Percentiles rank a stretch among this genome's conserved stretches.
Conservation (phyloP, 208 protist genomes). For the Wallacemonas sp. region DNA sequence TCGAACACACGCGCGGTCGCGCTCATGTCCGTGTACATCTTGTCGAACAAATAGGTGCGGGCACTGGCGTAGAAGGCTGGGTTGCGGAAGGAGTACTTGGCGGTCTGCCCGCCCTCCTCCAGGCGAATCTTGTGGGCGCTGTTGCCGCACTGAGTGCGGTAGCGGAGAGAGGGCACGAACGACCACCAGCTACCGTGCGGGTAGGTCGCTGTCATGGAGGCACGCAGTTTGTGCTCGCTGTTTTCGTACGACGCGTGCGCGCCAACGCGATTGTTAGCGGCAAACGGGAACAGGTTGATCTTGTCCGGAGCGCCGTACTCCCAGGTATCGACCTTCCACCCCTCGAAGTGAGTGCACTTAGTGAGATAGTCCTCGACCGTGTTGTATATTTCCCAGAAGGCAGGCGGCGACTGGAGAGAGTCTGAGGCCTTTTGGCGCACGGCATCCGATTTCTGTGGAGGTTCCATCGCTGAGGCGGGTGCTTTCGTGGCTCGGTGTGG, state of each 20-base stretch:
- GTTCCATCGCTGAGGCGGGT: too few relatives aligned
- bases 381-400: slow-evolving; percentile 40
- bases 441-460: too few relatives aligned
- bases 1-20: slow-evolving; percentile 40
- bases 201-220: slow-evolving; percentile 3
- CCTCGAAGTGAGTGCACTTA: slow-evolving; percentile 27
- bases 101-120: slow-evolving; percentile 3
- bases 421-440: too few relatives aligned
- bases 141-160: neutral
- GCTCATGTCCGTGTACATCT: slow-evolving; percentile 28
- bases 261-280: slow-evolving; percentile 27
- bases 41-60: slow-evolving; percentile 29
- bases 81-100: slow-evolving; percentile 37
- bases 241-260: slow-evolving; percentile 35
- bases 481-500: too few relatives aligned
- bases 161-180: slow-evolving; percentile 4
- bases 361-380: slow-evolving; percentile 58
- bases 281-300: slow-evolving; percentile 56
- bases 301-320: slow-evolving; percentile 20
- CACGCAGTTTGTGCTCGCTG: slow-evolving; percentile 15
- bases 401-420: slow-evolving; percentile 16
- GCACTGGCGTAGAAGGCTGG: slow-evolving; percentile 35
- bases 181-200: neutral
- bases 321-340: slow-evolving; percentile 45
- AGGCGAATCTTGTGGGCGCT: slow-evolving; percentile 6